phyloP scores from a whole-genome alignment of 345 rosid genomes.

The Hypericum perforatum region DNA sequence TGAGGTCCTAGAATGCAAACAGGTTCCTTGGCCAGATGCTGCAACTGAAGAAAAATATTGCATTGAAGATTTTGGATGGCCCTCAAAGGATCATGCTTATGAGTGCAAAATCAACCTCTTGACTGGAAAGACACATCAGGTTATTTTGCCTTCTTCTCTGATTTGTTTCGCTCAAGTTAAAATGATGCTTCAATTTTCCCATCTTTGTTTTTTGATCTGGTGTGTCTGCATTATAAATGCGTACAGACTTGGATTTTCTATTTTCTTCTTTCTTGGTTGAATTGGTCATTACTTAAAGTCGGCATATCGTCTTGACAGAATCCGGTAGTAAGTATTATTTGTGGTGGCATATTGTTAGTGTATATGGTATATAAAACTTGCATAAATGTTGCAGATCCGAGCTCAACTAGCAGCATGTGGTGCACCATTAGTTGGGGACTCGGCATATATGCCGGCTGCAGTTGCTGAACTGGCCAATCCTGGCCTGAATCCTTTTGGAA shows the following conservation, averaged over 20 bases:
- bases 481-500: constrained; percentile 63
- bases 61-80: constrained; percentile 64
- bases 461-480: constrained; percentile 55
- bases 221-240: neutral
- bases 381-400: constrained; percentile 46
- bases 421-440: constrained; percentile 82
- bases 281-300: too few species aligned
- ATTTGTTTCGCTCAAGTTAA: neutral
- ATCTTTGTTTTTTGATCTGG: neutral
- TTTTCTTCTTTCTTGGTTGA: too few species aligned
- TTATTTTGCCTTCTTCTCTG: constrained; percentile 13
- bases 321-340: too few species aligned
- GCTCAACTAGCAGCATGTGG: constrained; percentile 87
- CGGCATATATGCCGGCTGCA: constrained; percentile 86
- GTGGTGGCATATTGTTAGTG: too few species aligned
- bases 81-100: constrained; percentile 48
- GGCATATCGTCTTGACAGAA: too few species aligned
- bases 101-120: constrained; percentile 83
- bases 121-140: constrained; percentile 98
- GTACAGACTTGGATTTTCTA: too few species aligned
- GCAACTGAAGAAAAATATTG: constrained; percentile 34
- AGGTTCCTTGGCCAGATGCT: constrained; percentile 70
- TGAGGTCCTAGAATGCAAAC: constrained; percentile 72
- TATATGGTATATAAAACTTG: neutral
- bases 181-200: neutral